Evolutionary conservation across 2,329 filamentous ascomycete species (phyloP), one percentile per base, ranked within the genome.

Genomic region (Atkinsonella texensis): DNA sequence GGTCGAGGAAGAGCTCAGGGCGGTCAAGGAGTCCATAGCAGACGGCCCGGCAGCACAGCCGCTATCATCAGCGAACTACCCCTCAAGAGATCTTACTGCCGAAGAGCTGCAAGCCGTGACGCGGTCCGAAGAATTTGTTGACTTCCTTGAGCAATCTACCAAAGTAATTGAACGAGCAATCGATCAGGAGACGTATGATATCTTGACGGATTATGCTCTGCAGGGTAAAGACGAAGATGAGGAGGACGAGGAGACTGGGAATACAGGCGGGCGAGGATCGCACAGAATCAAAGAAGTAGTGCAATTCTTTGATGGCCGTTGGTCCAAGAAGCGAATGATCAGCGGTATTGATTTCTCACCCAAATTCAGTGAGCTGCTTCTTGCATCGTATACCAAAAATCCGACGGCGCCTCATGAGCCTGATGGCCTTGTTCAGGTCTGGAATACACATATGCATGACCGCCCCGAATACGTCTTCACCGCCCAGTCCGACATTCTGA

Each of bases 241-340:
- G 46, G 89, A 94, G 47, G 88, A 94, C 52, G 89, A 89, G 58
- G 84, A 88, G 57, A 74, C 70, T 48, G 84, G 84, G 15, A 85
- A 85, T 53, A 80, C 79, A 2, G 78, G 80, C 33, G 85, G 83
- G 4, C 84, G 85, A 56, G 85, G 84, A 48, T 81, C 85, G 41
- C 75, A 87, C 58, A 79, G 85, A 57, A 80, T 94, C 60, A 91
- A 87, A 65, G 90, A 98, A 68, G 76, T 95, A 47, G 84, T 86
- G 38, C 91, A 96, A 62, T 96, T 97, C 68, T 95, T 87, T 69
- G 90, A 96, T 63, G 87, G 95, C 55, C 80, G 89, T 65, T 96
- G 91, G 87, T 95, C 89, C 63, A 95, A 94, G 74, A 95, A 96
- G 72, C 84, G 90, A 57, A 96, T 96, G 86, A 85, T 98, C 64